Evolutionary conservation across 1,139 yeast species (phyloP).

Genomic region (Hansenula lynferdii): DNA sequence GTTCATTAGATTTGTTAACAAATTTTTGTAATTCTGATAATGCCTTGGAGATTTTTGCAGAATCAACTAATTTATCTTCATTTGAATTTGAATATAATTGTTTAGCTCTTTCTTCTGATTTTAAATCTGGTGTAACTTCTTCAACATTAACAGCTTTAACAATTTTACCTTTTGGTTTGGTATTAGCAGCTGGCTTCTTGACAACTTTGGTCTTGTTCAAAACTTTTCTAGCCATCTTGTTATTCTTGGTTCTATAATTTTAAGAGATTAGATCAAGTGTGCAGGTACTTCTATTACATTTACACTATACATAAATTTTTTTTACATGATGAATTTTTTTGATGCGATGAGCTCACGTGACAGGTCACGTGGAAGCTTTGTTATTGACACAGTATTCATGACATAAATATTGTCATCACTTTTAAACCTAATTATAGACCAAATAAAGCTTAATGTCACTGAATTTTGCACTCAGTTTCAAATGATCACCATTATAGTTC

Average conservation of each 20-base stretch:
- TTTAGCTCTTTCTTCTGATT: constrained; percentile 8
- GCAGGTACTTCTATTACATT: background rate
- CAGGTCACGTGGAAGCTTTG: no score
- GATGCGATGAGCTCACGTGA: background rate
- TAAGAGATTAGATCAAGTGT: background rate
- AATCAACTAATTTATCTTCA: constrained; percentile 10
- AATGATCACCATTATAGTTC: no score
- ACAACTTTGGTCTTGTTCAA: no score
- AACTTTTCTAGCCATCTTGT: background rate
- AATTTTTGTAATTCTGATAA: constrained; percentile 47
- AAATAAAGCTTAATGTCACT: no score
- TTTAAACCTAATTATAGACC: no score
- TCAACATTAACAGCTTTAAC: constrained; percentile 16
- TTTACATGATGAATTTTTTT: no score
- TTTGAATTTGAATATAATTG: background rate
- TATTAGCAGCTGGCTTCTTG: background rate
- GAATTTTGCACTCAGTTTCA: no score
- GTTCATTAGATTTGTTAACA: constrained; percentile 19
- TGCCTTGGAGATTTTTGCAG: constrained; percentile 33
- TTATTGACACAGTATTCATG: no score
- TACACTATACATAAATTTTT: no score
- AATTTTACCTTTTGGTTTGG: constrained; percentile 21
- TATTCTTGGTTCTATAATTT: background rate
- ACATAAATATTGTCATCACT: no score
- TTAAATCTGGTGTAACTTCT: constrained; percentile 9